These are phyloP conservation scores for Silene latifolia DNA, from an alignment of 148 eudicot species.

Conservation along the genomic window DNA sequence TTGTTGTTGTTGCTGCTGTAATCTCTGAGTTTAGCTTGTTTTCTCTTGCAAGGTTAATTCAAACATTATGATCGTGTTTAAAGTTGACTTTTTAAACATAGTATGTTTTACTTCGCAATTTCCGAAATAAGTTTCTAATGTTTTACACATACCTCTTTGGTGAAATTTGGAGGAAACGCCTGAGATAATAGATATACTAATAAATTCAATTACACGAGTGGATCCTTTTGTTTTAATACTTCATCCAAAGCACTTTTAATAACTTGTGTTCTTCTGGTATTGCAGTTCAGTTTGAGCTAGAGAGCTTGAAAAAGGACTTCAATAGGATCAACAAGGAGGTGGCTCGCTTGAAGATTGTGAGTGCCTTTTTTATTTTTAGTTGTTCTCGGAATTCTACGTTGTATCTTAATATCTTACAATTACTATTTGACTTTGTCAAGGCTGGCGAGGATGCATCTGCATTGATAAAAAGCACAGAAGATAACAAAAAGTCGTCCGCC, in stretches of 20 bases:
- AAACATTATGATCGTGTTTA: too few relatives aligned
- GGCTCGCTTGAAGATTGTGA: conserved; percentile 65
- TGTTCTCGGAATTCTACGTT: background rate
- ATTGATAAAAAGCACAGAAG: conserved; percentile 55
- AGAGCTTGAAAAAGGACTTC: conserved; percentile 55
- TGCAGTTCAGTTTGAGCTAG: conserved; percentile 77
- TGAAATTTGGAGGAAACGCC: background rate
- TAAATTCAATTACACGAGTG: background rate
- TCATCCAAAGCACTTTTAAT: too few relatives aligned
- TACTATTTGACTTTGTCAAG: conserved; percentile 29
- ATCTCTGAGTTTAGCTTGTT: too few relatives aligned
- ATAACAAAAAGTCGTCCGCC: conserved; percentile 47
- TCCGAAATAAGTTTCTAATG: background rate
- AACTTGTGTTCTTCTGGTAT: background rate
- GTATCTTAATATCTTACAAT: conserved; percentile 10
- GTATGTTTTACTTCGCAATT: background rate
- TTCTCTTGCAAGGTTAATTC: too few relatives aligned
- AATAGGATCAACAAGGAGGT: conserved; percentile 69
- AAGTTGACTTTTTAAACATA: too few relatives aligned
- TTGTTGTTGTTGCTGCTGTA: too few relatives aligned
- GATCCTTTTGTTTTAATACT: too few relatives aligned
- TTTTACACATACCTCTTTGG: background rate
- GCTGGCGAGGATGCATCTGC: conserved; percentile 64
- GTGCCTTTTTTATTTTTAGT: conserved; percentile 9
- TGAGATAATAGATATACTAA: background rate